Evolutionary conservation across 257 asterid species (phyloP).

Genomic region (Nicotiana paniculata): DNA sequence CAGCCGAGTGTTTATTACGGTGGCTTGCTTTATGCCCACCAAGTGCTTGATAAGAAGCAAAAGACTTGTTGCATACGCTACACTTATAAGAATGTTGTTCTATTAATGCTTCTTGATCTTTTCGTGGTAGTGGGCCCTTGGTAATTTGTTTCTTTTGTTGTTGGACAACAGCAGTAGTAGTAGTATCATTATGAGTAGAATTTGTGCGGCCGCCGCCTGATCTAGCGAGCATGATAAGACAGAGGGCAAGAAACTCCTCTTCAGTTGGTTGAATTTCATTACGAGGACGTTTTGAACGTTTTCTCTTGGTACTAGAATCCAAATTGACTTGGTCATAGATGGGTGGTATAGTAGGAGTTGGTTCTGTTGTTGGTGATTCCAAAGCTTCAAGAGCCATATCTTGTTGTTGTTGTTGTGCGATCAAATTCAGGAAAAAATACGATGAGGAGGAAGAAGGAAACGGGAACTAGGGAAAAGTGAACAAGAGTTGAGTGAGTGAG

Average conservation of each 20-base stretch:
- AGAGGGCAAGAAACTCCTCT: constrained; percentile 43
- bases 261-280: constrained; percentile 17
- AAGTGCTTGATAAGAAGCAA: constrained; percentile 43
- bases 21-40: constrained; percentile 53
- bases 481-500: background rate
- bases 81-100: constrained; percentile 16
- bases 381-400: constrained; percentile 43
- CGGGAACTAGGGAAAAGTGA: background rate
- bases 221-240: constrained; percentile 60
- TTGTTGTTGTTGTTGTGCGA: background rate
- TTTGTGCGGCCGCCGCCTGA: constrained; percentile 17
- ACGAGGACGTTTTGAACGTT: constrained; percentile 47
- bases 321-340: constrained; percentile 20
- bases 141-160: background rate
- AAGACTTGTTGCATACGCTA: constrained; percentile 22
- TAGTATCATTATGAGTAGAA: no score
- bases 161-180: background rate
- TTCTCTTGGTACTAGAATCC: constrained; percentile 20
- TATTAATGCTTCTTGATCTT: background rate
- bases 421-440: background rate
- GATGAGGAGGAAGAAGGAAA: background rate
- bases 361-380: constrained; percentile 24
- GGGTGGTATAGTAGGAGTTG: constrained; percentile 18
- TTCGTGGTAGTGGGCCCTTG: background rate
- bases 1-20: constrained; percentile 5